Base-by-base conservation (phyloP, 192 early-diverging fungal species). In the Pecoramyces ruminantium region DNA sequence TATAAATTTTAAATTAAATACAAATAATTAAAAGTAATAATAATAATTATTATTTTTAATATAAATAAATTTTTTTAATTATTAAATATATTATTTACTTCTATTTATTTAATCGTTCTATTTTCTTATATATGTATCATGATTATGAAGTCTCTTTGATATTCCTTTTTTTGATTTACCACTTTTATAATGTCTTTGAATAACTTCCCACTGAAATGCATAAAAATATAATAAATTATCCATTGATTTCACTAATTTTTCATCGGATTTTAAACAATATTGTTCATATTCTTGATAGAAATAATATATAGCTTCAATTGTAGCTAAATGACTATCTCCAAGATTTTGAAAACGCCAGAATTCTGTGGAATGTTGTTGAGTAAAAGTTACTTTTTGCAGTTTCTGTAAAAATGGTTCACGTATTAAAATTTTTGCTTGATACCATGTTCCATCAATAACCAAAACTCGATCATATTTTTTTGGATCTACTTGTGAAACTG, bases 401-500 rank as follows among this genome's bases (percentile, higher is more conserved):
- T 80, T 82, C 29, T 81, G 78, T n/a, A 92, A 83, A 81, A 83
- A 81, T 1, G 85, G 82, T 38, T 84, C 86, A 83, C 86, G 83
- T 78, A 85, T 30, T 77, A 79, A 77, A 27, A 79, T 30, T 78
- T 85, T 90, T 12, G 95, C 94, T 79, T 98, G 96, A 27, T 87
- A 86, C 97, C 97, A 98, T 18, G 96, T 98, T n/a, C 97, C 97
- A 83, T 98, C 96, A 77, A 98, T 91, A 14, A 98, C 96, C 79
- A 97, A 84, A 11, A 96, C 81, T 77, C 86, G 87, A 82, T 95
- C 93, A 82, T 95, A 94, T 1, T 88, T 85, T 3, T 79, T 82
- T 18, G 87, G 86, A 39, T 93, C 89, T 79, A 97, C 88, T 30
- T 95, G 87, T 4, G 85, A 83, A 1, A 96, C 85, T 11, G 91